Percentiles rank a stretch among this genome's conserved stretches.
Evolutionary conservation across 768 basidiomycete genomes (phyloP).

Genomic region (Royoungia palumana): DNA sequence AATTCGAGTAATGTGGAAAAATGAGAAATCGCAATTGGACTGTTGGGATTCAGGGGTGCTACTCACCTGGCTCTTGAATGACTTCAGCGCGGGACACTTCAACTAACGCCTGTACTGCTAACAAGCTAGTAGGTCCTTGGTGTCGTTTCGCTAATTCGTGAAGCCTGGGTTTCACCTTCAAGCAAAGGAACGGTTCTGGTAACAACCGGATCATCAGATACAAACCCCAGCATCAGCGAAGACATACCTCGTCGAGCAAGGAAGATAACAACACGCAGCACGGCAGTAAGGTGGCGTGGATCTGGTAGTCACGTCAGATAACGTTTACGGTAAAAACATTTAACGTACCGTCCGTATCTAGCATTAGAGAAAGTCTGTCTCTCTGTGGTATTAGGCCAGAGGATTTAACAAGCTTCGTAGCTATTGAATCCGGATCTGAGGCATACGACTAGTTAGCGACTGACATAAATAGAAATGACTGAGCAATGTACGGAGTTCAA

Average conservation of each 20-base stretch:
- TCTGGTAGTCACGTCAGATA: constrained; percentile 2
- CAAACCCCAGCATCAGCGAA: background rate
- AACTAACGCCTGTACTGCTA: constrained; percentile 21
- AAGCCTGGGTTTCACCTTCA: constrained; percentile 8
- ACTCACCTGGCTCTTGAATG: constrained; percentile 10
- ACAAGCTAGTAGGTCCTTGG: constrained; percentile 12
- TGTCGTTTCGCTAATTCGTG: constrained; percentile 9
- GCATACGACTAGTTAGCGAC: background rate
- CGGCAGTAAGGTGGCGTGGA: constrained; percentile 10
- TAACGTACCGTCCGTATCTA: constrained; percentile 2
- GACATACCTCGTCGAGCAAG: constrained; percentile 6
- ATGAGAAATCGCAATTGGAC: background rate
- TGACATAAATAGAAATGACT: background rate
- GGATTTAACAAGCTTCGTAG: constrained; percentile 1
- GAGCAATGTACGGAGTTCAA: constrained; percentile 5
- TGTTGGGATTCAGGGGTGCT: background rate
- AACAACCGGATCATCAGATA: background rate
- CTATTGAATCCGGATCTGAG: constrained; percentile 2
- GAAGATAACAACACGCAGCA: constrained; percentile 10
- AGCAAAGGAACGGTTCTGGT: constrained; percentile 4
- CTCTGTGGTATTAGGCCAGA: background rate
- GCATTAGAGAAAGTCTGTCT: constrained; percentile 12
- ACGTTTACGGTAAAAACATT: background rate
- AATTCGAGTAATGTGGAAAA: background rate
- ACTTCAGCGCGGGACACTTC: constrained; percentile 10